A percentile compares a stretch with the other conserved stretches of the same genome.
These are phyloP conservation scores for Coemansia sp. DNA, from an alignment of 192 early-diverging fungal species.

Conservation along the genomic window DNA sequence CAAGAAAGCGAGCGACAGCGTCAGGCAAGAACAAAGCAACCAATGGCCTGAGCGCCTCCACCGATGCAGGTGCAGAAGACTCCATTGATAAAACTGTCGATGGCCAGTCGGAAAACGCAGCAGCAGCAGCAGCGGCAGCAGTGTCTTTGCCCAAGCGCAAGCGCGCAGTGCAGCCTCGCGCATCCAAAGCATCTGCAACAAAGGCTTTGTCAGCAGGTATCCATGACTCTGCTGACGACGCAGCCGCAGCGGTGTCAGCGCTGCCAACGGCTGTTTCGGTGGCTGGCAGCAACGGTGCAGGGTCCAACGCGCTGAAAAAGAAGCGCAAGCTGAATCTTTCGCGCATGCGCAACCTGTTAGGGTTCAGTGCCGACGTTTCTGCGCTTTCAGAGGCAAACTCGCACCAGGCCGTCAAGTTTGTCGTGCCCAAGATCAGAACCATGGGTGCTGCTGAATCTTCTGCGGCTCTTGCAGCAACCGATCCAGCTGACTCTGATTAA, in stretches of 20 bases:
- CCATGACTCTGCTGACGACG: not conserved
- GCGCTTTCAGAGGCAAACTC: conserved; percentile 11
- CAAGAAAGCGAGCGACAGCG: conserved; percentile 20
- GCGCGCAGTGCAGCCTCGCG: conserved; percentile 6
- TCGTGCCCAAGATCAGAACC: conserved; percentile 41
- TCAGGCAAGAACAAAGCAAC: not conserved
- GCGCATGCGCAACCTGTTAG: conserved; percentile 49
- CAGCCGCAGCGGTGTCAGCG: not conserved
- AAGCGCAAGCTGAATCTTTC: conserved; percentile 52
- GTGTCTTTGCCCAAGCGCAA: conserved; percentile 44
- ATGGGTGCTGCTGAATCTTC: conserved; percentile 5
- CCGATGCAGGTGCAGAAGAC: not conserved
- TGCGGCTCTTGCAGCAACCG: conserved; percentile 5
- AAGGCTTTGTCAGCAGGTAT: not conserved
- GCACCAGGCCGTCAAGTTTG: conserved; percentile 41
- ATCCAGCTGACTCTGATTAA: conserved; percentile 36
- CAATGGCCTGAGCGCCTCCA: not conserved
- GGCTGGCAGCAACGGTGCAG: not conserved
- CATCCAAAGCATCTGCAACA: conserved; percentile 1
- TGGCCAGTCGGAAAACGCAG: not conserved
- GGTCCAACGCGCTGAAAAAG: conserved; percentile 37
- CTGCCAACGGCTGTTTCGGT: not conserved
- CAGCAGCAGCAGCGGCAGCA: not conserved
- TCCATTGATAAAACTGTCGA: not conserved
- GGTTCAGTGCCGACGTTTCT: conserved; percentile 19